Evolutionary conservation across 371 early-diverging fungal species (phyloP).

Genomic region (Mortierella polycephala): DNA sequence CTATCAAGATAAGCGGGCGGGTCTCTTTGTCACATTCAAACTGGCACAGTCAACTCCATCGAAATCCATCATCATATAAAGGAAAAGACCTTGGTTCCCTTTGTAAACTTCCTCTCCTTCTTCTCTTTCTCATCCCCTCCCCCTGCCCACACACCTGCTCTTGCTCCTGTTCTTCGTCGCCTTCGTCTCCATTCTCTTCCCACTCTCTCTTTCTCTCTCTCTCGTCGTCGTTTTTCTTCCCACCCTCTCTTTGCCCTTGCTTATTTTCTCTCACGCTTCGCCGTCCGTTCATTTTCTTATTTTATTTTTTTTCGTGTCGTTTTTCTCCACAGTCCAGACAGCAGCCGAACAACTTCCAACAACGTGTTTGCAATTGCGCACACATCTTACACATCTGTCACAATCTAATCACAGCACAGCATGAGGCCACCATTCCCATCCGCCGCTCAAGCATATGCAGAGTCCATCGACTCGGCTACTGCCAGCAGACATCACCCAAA

Average conservation of each 20-base stretch:
- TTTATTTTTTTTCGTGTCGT: neutral
- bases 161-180: neutral
- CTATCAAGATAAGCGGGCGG: no score
- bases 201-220: neutral
- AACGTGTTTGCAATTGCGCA: slow-evolving; percentile 1
- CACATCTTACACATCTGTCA: neutral
- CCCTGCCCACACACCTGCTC: neutral
- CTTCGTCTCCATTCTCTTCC: neutral
- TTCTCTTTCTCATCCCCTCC: neutral
- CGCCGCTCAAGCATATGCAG: slow-evolving; percentile 52
- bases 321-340: neutral
- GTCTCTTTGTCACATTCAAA: no score
- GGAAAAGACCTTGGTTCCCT: neutral
- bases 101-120: neutral
- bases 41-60: neutral
- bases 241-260: neutral
- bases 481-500: slow-evolving; percentile 53
- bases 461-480: slow-evolving; percentile 53
- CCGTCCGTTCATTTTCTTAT: neutral
- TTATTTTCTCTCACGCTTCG: neutral
- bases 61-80: neutral
- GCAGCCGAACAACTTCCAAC: neutral
- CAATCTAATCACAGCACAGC: slow-evolving; percentile 1
- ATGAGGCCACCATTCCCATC: slow-evolving; percentile 54
- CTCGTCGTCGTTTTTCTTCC: neutral